Percentiles rank a stretch among this genome's conserved stretches.
These are phyloP conservation scores for Gomphus bonarii DNA, from an alignment of 1,284 basidiomycete species.

Conservation along the genomic window DNA sequence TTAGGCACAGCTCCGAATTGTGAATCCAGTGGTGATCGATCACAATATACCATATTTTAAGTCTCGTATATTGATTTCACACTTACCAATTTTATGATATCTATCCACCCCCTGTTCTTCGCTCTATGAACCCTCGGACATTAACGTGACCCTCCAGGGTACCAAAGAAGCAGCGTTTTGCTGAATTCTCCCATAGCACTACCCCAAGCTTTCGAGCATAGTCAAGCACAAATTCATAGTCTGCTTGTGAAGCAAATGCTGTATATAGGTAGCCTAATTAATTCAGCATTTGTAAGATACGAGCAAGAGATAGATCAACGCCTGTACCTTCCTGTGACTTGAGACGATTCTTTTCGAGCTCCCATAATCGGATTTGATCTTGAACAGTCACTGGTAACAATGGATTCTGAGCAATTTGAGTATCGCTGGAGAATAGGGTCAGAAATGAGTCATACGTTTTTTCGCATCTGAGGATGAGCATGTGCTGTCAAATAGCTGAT, in stretches of 20 bases:
- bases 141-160: constrained; percentile 61
- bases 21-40: too few relatives aligned
- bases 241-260: constrained; percentile 75
- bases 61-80: too few relatives aligned
- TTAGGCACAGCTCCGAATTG: too few relatives aligned
- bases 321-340: constrained; percentile 72
- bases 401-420: constrained; percentile 51
- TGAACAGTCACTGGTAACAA: constrained; percentile 92
- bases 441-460: constrained; percentile 50
- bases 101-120: constrained; percentile 3
- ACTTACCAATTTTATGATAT: not conserved
- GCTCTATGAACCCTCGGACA: constrained; percentile 6
- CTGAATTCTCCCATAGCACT: constrained; percentile 67
- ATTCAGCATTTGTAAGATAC: constrained; percentile 9
- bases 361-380: constrained; percentile 97
- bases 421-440: constrained; percentile 4
- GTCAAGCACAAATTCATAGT: constrained; percentile 79
- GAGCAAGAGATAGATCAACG: not conserved
- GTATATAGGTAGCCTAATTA: constrained; percentile 75
- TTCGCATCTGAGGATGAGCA: constrained; percentile 97
- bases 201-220: constrained; percentile 79
- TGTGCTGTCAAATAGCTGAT: constrained; percentile 92
- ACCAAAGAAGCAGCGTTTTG: constrained; percentile 76
- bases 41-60: too few relatives aligned
- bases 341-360: constrained; percentile 89